Base-by-base conservation (phyloP, 352 stramenopile genomes). In the Phytophthora foliorum region DNA sequence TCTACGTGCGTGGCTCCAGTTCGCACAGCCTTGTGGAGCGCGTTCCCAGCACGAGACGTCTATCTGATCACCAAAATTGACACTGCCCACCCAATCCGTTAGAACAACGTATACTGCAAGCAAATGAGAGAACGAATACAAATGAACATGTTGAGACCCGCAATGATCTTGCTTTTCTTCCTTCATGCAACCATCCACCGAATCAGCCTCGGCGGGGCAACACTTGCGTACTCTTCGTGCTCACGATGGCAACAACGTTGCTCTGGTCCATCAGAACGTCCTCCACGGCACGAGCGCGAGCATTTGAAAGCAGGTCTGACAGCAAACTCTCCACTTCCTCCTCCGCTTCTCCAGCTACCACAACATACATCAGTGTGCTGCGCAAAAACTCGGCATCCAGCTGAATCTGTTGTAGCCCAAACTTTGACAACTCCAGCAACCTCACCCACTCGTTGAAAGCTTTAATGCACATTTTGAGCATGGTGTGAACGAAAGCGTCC, bases 231-330 rank as follows among this genome's bases (percentile, higher is more conserved):
- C 85, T 94, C 57, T 90, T 92, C 14, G 85, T 89, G 53, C 86
- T 94, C 22, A 96, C 88, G 53, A 96, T 94, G 8, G 86, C 88
- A 21, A 92, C 85, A 24, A 96, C 77, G 25, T 75, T 91, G 67
- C 84, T 94, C 25, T 92, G 83, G 38, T 96, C 86, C 86, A 96
- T 93, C n/a, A 96, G 59, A 13, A 78, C 48, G 45, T 93, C 85
- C 32, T 93, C 78, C 7, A 75, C 17, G 2, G 88, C 74, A 8
- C 86, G 81, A 44, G 88, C 79, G n/a, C 85, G 84, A 17, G 85
- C 84, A 56, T 84, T 93, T n/a, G 86, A 91, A 11, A 96, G 65
- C 44, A 96, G 34, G 38, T 94, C 86, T 0, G 83, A 93, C 22
- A 96, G 53, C 53, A 96, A 52, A 51, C 78, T 90, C 51, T 96